These are phyloP conservation scores for Arthrobotrys sphaeroides DNA, from an alignment of 2,329 filamentous ascomycete species.

Conservation along the genomic window DNA sequence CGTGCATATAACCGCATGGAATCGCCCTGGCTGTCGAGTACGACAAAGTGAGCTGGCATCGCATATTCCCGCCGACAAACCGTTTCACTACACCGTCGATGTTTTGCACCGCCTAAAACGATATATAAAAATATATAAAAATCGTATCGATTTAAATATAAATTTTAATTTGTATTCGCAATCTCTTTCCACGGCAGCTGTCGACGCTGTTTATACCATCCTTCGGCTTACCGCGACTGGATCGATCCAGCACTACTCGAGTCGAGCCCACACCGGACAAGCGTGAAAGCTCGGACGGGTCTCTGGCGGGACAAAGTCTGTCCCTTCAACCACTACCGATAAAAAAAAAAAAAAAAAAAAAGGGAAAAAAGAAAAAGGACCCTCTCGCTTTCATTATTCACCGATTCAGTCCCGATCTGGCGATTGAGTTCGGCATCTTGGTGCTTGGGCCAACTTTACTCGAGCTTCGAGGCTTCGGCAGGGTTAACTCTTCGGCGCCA, in stretches of 20 bases:
- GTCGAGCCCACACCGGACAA: too few species aligned
- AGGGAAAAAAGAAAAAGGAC: too few species aligned
- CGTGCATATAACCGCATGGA: neutral
- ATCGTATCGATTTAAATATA: too few species aligned
- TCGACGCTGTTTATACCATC: too few species aligned
- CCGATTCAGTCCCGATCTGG: neutral
- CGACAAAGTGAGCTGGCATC: conserved; percentile 10
- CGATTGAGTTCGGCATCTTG: neutral
- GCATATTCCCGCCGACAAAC: conserved; percentile 4
- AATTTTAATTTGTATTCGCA: too few species aligned
- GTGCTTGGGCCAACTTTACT: neutral
- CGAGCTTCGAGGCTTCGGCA: neutral
- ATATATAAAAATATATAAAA: neutral
- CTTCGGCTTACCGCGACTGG: neutral
- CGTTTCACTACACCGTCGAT: too few species aligned
- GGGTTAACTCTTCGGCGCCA: neutral
- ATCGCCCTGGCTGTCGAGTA: neutral
- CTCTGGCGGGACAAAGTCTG: neutral
- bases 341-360: too few species aligned
- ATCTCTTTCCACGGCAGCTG: too few species aligned
- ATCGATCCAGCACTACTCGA: too few species aligned
- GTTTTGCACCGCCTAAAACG: too few species aligned
- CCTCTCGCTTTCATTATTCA: neutral
- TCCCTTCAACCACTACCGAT: neutral
- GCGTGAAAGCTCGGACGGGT: neutral